Evolutionary conservation across 2,329 filamentous ascomycete genomes (phyloP), one percentile per base, ranked within the genome.

Genomic region (Calonectria honghensis): DNA sequence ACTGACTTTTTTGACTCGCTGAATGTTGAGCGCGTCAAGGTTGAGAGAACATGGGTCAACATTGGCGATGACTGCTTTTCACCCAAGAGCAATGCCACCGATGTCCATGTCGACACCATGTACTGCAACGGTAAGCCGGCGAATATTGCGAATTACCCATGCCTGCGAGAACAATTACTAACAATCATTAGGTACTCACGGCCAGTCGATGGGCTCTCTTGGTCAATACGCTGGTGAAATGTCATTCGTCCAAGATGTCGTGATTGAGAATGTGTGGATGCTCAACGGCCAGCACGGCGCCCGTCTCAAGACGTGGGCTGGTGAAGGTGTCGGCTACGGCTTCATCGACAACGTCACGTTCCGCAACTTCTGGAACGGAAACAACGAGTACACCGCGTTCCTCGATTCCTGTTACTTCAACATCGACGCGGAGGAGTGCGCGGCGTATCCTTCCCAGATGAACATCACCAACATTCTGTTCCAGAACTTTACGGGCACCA

Each of bases 81-180:
- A 4, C 79, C 79, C 18, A 80, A 80, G 68, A 80, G 77, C 73
- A 80, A 80, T 20, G 78, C 76, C 13, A 75, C 77, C 0, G 74
- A 80, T 20, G 39, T 80, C 24, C 71, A 80, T 10, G 78, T 80
- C 6, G 86, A 90, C 75, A 91, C 91, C 37, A 87, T 92, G 81
- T 92, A 90, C 84, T 80, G 79, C 63, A 80, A 80, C 6, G 79
- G 79, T 78, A 71, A 54, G 72, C 10, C 6, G 18, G 3, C 35
- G 27, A 11, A 10, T 20, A 2, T 16, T 1, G 50, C 24, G 0
- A 6, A 45, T 29, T 4, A 3, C 5, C 35, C 1, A 16, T 6
- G 11, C 27, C 7, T 6, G 0, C 4, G 20, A 2, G 2, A 0
- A 3, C 1, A 13, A 14, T 37, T 32, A n/a, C 13, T 50, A 31